phyloP scores from a whole-genome alignment of 129 eudicot species.

The Apium graveolens region DNA sequence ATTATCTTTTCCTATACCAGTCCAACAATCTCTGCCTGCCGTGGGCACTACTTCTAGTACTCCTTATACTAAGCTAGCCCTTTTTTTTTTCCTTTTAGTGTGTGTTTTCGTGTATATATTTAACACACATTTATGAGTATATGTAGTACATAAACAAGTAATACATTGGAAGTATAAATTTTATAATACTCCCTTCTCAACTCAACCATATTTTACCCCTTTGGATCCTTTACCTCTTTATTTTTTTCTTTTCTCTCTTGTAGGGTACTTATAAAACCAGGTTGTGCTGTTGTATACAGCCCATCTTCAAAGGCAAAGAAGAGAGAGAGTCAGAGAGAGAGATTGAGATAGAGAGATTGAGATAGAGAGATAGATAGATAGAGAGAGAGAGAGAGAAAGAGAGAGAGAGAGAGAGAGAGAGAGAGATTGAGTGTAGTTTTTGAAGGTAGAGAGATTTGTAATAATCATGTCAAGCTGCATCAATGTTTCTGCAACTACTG shows the following conservation, averaged over 20 bases:
- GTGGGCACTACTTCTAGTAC: constrained; percentile 36
- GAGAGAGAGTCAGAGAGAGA: constrained; percentile 10
- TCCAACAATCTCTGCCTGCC: constrained; percentile 26
- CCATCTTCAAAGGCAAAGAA: constrained; percentile 23
- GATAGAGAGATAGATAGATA: no score
- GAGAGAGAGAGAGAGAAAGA: no score
- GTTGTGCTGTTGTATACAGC: neutral
- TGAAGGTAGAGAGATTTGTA: neutral
- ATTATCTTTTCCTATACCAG: constrained; percentile 8
- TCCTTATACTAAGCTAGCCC: neutral
- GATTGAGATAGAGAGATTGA: no score
- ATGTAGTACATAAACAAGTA: neutral
- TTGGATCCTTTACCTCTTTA: constrained; percentile 42
- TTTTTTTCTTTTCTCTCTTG: constrained; percentile 24
- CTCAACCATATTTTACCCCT: constrained; percentile 20
- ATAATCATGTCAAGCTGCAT: constrained; percentile 57
- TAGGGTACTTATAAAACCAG: neutral
- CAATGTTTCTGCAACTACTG: constrained; percentile 36
- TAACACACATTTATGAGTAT: neutral
- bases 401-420: no score
- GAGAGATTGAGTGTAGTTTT: neutral
- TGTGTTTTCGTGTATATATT: neutral
- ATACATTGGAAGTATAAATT: neutral
- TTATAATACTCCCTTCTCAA: neutral
- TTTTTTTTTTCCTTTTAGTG: constrained; percentile 9